phyloP scores from a whole-genome alignment of 169 alveolate species.

The Theileria parva region DNA sequence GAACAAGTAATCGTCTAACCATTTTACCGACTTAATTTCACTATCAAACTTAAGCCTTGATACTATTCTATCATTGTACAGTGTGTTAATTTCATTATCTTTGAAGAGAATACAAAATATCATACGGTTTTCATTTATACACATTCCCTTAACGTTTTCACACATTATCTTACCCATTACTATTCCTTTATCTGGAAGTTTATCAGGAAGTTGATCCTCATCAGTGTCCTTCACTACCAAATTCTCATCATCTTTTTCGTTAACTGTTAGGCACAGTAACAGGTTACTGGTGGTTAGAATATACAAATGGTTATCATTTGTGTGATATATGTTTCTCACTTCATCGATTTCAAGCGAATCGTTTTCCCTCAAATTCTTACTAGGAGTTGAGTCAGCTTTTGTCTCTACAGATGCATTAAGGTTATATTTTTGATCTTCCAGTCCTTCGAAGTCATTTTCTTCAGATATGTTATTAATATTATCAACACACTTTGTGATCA shows the following conservation, averaged over 20 bases:
- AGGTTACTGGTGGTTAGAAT: background rate
- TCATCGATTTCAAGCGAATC: background rate
- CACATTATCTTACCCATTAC: constrained; percentile 12
- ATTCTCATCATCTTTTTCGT: background rate
- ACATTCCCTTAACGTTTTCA: constrained; percentile 6
- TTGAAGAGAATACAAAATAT: background rate
- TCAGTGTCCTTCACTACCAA: background rate
- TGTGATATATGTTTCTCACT: background rate
- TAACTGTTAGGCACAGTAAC: background rate
- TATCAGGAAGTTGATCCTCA: background rate
- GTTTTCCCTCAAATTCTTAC: background rate
- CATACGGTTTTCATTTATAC: constrained; percentile 3
- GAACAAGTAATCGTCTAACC: constrained; percentile 17
- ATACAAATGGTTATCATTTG: background rate
- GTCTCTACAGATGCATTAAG: background rate
- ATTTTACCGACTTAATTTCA: constrained; percentile 1
- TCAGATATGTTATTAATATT: background rate
- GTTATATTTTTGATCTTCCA: background rate
- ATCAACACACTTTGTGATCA: background rate
- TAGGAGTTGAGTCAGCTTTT: background rate
- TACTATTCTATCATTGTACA: background rate
- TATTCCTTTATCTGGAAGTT: background rate
- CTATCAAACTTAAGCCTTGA: background rate
- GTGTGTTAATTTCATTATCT: background rate
- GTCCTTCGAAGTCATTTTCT: background rate